These are phyloP conservation scores for Uromyces viciae-fabae DNA, from an alignment of 1,284 basidiomycete genomes.

Conservation along the genomic window DNA sequence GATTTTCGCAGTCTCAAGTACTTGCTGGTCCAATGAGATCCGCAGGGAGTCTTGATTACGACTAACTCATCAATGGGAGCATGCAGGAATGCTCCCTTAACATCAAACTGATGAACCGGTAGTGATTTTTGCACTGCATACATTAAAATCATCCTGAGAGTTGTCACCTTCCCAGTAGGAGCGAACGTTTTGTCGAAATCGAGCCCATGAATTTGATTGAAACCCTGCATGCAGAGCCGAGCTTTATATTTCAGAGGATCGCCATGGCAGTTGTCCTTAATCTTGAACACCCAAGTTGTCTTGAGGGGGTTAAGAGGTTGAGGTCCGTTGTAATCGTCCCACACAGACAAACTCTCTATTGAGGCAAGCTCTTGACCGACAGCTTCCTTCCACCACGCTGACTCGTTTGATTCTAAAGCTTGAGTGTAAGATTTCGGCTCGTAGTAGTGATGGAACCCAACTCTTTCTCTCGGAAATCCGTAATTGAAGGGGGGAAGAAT, in stretches of 20 bases:
- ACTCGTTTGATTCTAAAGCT: neutral
- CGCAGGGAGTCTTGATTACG: neutral
- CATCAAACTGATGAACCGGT: neutral
- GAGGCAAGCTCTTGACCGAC: neutral
- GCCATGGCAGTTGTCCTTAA: neutral
- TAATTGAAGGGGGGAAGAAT: neutral
- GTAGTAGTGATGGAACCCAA: slow-evolving; percentile 5
- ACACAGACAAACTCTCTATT: neutral
- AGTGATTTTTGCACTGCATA: neutral
- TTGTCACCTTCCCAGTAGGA: neutral
- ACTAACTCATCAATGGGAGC: neutral
- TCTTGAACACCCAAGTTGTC: slow-evolving; percentile 6
- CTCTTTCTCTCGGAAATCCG: too few species aligned
- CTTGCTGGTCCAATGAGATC: neutral
- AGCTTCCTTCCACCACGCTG: neutral
- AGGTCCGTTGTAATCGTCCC: neutral
- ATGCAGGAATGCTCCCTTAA: neutral
- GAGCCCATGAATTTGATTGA: neutral
- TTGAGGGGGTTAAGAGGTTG: neutral
- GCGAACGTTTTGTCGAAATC: slow-evolving; percentile 2
- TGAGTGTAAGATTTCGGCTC: neutral
- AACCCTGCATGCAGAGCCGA: slow-evolving; percentile 7
- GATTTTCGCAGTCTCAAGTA: slow-evolving; percentile 2
- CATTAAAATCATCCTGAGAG: neutral
- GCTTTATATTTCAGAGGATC: slow-evolving; percentile 18